Evolutionary conservation across 129 eudicot species (phyloP), one percentile per base, ranked within the genome.

Genomic region (Chrysanthemum makinoi): DNA sequence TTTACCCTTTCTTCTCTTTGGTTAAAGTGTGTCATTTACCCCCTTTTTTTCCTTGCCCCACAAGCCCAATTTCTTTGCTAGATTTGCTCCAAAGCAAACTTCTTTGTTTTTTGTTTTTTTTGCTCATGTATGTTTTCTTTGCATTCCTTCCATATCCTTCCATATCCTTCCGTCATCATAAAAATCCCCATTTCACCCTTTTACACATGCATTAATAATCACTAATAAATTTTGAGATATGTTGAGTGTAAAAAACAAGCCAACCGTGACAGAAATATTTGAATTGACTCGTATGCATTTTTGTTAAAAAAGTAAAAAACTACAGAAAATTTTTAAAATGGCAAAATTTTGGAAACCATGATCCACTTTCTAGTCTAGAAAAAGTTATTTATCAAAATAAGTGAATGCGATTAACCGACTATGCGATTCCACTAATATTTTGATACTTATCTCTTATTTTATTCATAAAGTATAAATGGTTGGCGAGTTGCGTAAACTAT

Each of bases 41-140:
- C 65, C 69, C 65, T 71, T n/a, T 70, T 12, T 19, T n/a, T 9
- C 8, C 28, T 52, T 20, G 24, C 43, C 81, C 76, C 81, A 70
- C 66, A 63, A 63, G n/a, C 71, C 58, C 75, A 69, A 39, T 52
- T 20, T 55, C 15, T 46, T 69, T 77, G 72, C 70, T 77, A 77
- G 72, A 77, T 70, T 77, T 77, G 72, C 66, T 77, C 65, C 76
- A 62, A 77, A 62, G 72, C 59, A 77, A 77, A 70, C 76, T 77
- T 77, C 70, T 71, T 24, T 57, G 68, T 62, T 17, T 76, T 68
- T 62, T 77, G 76, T 77, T 76, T 46, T 62, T 69, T 77, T n/a
- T n/a, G 24, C 35, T 53, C 65, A 53, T n/a, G 33, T 11, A 62
- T 56, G 30, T 65, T 13, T 43, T 19, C 53, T 62, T 62, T 5